A percentile compares a stretch with the other conserved stretches of the same genome.
phyloP scores from a whole-genome alignment of 2,329 filamentous ascomycete genomes.

The Pleomassaria siparia region DNA sequence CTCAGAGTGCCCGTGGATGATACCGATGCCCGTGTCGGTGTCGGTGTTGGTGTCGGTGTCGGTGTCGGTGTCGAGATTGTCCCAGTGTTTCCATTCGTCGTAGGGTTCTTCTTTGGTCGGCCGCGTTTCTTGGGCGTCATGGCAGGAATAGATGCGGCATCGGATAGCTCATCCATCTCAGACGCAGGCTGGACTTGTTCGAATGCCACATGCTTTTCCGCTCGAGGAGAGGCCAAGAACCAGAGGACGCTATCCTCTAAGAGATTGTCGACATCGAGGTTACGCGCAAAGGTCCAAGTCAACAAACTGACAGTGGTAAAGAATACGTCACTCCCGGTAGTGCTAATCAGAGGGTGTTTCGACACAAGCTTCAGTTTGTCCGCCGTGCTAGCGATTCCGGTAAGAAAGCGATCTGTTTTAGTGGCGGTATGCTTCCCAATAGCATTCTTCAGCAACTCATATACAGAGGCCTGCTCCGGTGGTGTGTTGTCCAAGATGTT shows the following conservation, averaged over 20 bases:
- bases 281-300: slow-evolving; percentile 59
- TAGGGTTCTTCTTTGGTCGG: slow-evolving; percentile 26
- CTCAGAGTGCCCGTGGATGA: slow-evolving; percentile 15
- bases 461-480: slow-evolving; percentile 43
- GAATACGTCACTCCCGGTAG: slow-evolving; percentile 61
- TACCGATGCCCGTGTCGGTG: too few relatives aligned
- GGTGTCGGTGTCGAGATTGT: too few relatives aligned
- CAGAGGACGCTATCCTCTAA: slow-evolving; percentile 41
- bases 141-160: slow-evolving; percentile 10
- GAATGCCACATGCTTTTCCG: slow-evolving; percentile 33
- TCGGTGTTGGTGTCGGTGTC: too few relatives aligned
- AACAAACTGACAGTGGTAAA: slow-evolving; percentile 57
- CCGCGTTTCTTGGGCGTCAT: slow-evolving; percentile 30
- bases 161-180: slow-evolving; percentile 5
- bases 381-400: slow-evolving; percentile 25
- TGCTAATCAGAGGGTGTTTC: slow-evolving; percentile 61
- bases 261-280: slow-evolving; percentile 55
- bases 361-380: slow-evolving; percentile 52
- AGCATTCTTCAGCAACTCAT: slow-evolving; percentile 36
- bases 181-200: neutral
- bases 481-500: slow-evolving; percentile 54
- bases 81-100: slow-evolving; percentile 16
- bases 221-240: slow-evolving; percentile 21
- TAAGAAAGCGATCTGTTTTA: slow-evolving; percentile 25
- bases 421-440: slow-evolving; percentile 50